These are phyloP conservation scores for Sarocladiaceae sp. DNA, from an alignment of 2,329 filamentous ascomycete species.

Conservation along the genomic window DNA sequence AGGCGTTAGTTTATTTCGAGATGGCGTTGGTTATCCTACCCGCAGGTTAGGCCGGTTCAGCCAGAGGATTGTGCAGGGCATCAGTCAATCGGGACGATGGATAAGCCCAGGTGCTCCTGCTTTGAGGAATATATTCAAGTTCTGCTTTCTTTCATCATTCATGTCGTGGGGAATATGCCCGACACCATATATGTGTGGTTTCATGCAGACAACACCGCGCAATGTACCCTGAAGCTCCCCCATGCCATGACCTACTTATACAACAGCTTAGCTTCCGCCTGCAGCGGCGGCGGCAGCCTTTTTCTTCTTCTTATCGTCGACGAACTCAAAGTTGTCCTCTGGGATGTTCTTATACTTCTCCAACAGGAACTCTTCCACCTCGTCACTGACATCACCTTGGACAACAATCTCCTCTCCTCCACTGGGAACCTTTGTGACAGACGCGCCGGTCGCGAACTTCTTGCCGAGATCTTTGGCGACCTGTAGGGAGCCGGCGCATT, in stretches of 20 bases:
- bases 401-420: slow-evolving; percentile 96
- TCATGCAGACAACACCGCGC: not conserved
- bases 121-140: slow-evolving; percentile 6
- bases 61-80: not conserved
- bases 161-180: not conserved
- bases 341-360: slow-evolving; percentile 89
- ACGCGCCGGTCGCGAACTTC: slow-evolving; percentile 94
- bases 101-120: slow-evolving; percentile 6
- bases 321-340: slow-evolving; percentile 89
- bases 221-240: not conserved
- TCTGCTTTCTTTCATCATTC: slow-evolving; percentile 6
- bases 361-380: slow-evolving; percentile 85
- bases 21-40: not conserved
- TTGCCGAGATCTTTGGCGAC: slow-evolving; percentile 95
- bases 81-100: not conserved
- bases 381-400: slow-evolving; percentile 93
- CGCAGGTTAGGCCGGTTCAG: not conserved
- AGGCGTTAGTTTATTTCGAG: not conserved
- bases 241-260: no score
- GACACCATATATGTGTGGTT: not conserved
- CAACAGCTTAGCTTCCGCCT: slow-evolving; percentile 4
- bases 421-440: slow-evolving; percentile 81
- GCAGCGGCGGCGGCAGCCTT: slow-evolving; percentile 24
- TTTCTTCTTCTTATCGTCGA: slow-evolving; percentile 95
- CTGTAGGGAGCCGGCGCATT: no score